phyloP scores from a whole-genome alignment of 1,284 basidiomycete species.

The Calocybe gambosa region DNA sequence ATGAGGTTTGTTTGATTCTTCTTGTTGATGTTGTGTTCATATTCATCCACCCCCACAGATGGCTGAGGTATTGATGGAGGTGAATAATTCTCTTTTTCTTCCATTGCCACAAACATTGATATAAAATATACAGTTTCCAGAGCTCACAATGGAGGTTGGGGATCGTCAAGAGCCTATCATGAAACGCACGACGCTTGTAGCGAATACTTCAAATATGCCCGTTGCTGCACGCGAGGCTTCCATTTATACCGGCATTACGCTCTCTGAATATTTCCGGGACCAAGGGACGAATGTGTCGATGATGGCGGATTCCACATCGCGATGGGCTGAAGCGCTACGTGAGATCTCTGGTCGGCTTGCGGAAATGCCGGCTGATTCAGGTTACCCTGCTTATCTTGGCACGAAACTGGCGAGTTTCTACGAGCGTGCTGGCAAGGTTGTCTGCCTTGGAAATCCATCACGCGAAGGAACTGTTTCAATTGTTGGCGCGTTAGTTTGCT shows the following conservation, averaged over 20 bases:
- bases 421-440: slow-evolving; percentile 97
- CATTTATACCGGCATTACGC: slow-evolving; percentile 99
- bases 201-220: slow-evolving; percentile 99
- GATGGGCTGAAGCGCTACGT: slow-evolving; percentile 98
- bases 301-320: slow-evolving; percentile 99
- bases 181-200: slow-evolving; percentile 98
- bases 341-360: slow-evolving; percentile 99
- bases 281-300: slow-evolving; percentile 97
- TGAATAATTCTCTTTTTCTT: slow-evolving; percentile 28
- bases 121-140: slow-evolving; percentile 70
- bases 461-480: slow-evolving; percentile 95
- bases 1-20: slow-evolving; percentile 50
- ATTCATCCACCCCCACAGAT: slow-evolving; percentile 52
- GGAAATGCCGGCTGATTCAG: slow-evolving; percentile 99
- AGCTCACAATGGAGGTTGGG: slow-evolving; percentile 86
- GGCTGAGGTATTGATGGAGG: slow-evolving; percentile 97
- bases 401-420: slow-evolving; percentile 98
- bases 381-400: slow-evolving; percentile 95
- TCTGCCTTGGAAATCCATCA: slow-evolving; percentile 85
- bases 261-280: slow-evolving; percentile 99
- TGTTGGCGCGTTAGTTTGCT: slow-evolving; percentile 87
- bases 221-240: slow-evolving; percentile 99
- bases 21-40: too few species aligned
- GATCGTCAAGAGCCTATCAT: slow-evolving; percentile 99
- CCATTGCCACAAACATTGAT: slow-evolving; percentile 4